Percentiles rank a stretch among this genome's conserved stretches.
These are phyloP conservation scores for Russula abietina DNA, from an alignment of 768 basidiomycete genomes.

Conservation along the genomic window DNA sequence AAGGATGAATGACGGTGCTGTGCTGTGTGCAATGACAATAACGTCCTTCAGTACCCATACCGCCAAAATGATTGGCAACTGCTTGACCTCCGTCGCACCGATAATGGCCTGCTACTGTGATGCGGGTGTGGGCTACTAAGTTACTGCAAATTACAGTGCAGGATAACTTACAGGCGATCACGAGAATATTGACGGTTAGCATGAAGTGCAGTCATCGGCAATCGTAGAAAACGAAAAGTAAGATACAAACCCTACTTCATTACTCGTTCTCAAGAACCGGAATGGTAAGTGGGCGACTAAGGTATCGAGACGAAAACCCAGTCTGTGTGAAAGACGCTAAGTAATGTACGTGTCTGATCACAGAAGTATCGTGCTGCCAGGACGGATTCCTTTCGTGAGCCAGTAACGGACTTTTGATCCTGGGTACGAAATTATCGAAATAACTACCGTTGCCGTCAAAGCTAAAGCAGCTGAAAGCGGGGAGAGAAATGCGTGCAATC, in stretches of 20 bases:
- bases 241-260: not conserved
- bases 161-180: too few relatives aligned
- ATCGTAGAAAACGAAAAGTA: too few relatives aligned
- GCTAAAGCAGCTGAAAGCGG: not conserved
- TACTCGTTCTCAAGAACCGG: not conserved
- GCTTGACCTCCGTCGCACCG: too few relatives aligned
- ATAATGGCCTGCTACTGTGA: too few relatives aligned
- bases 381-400: not conserved
- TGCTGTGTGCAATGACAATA: too few relatives aligned
- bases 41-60: too few relatives aligned
- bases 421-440: not conserved
- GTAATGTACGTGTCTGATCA: not conserved
- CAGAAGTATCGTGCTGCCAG: not conserved
- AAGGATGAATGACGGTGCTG: too few relatives aligned
- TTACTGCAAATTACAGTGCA: too few relatives aligned
- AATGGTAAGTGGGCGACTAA: not conserved
- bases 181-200: too few relatives aligned
- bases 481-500: not conserved
- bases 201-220: too few relatives aligned
- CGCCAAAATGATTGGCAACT: too few relatives aligned
- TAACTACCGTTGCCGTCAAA: not conserved
- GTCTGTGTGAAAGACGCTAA: not conserved
- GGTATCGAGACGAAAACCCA: not conserved
- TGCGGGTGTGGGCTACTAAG: too few relatives aligned
- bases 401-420: not conserved